phyloP scores from a whole-genome alignment of 1,139 yeast genomes.

The Yamadazyma diddensiae region DNA sequence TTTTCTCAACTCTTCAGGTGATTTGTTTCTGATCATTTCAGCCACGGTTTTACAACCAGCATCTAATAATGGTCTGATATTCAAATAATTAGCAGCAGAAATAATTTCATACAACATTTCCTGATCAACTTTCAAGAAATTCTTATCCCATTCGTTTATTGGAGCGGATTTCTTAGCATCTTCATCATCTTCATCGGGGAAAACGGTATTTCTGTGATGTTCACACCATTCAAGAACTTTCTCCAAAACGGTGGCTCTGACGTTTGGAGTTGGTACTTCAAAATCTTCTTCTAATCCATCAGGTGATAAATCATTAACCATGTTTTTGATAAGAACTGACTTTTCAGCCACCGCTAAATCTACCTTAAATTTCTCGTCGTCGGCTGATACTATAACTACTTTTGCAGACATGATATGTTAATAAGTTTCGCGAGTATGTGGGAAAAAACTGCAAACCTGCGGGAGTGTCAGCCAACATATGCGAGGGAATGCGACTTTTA shows the following conservation, averaged over 20 bases:
- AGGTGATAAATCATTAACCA: conserved; percentile 78
- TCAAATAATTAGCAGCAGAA: conserved; percentile 91
- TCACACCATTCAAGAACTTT: conserved; percentile 97
- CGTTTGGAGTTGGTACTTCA: conserved; percentile 92
- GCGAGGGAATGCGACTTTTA: background rate
- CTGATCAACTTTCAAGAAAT: conserved; percentile 93
- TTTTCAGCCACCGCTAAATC: conserved; percentile 88
- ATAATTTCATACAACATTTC: conserved; percentile 98
- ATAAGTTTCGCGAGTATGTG: background rate
- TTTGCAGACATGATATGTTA: conserved; percentile 37
- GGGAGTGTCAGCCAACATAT: background rate
- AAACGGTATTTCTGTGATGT: conserved; percentile 83
- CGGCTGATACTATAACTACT: conserved; percentile 67
- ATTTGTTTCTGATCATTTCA: conserved; percentile 94
- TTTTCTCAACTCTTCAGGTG: conserved; percentile 95
- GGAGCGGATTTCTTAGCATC: conserved; percentile 82
- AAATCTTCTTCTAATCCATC: conserved; percentile 61
- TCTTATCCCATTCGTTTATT: conserved; percentile 95
- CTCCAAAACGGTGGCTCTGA: conserved; percentile 78
- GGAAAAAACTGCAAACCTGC: background rate
- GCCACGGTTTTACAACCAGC: conserved; percentile 98
- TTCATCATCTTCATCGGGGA: conserved; percentile 72
- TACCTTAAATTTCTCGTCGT: conserved; percentile 68
- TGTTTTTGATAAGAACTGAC: conserved; percentile 82
- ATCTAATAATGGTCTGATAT: conserved; percentile 88